Conservation (phyloP, 2,329 filamentous ascomycete species). For the Aspergillus neoniger region DNA sequence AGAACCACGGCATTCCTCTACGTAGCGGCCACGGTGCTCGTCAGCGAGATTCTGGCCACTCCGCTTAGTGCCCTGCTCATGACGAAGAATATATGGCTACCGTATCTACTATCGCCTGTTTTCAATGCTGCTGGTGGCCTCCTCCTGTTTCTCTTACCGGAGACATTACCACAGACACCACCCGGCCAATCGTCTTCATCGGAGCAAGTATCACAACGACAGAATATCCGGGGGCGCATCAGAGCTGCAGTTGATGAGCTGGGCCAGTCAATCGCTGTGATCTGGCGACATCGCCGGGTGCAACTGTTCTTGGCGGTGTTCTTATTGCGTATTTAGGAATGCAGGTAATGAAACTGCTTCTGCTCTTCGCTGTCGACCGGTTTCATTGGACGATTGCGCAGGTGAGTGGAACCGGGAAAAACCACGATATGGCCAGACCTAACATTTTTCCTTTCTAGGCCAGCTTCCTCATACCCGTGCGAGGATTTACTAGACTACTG, state of each 20-base stretch:
- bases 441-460: background rate
- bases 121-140: background rate
- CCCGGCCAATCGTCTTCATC: background rate
- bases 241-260: background rate
- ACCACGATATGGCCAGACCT: background rate
- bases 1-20: slow-evolving; percentile 28
- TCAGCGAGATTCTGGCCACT: slow-evolving; percentile 28
- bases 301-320: background rate
- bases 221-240: background rate
- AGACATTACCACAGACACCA: slow-evolving; percentile 18
- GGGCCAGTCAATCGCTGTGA: background rate
- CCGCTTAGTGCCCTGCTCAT: slow-evolving; percentile 33
- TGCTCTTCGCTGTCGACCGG: background rate
- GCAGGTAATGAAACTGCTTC: background rate
- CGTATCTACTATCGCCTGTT: slow-evolving; percentile 17
- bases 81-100: slow-evolving; percentile 25
- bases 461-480: background rate
- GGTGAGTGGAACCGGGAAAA: background rate
- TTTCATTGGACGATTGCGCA: background rate
- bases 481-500: background rate
- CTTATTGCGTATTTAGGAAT: background rate
- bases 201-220: background rate
- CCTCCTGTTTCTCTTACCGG: slow-evolving; percentile 20
- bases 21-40: slow-evolving; percentile 20
- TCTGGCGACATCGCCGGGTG: background rate